phyloP scores from a whole-genome alignment of 805 yeast species.

The Ogataea henricii region DNA sequence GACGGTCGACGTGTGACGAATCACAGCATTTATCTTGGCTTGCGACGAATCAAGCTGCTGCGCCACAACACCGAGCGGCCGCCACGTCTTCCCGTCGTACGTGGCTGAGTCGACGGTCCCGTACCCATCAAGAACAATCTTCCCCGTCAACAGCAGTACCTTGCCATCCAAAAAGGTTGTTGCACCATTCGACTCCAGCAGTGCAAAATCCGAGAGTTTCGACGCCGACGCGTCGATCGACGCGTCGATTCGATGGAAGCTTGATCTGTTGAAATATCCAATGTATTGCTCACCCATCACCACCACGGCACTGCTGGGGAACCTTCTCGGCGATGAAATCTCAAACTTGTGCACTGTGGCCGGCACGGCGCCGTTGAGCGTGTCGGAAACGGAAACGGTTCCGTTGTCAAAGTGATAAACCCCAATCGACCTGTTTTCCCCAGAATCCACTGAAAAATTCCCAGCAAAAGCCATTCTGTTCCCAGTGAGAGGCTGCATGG shows the following conservation, averaged over 20 bases:
- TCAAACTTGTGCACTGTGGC: constrained; percentile 34
- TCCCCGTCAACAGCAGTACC: constrained; percentile 60
- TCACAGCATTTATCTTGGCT: constrained; percentile 32
- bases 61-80: constrained; percentile 58
- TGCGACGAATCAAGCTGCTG: constrained; percentile 26
- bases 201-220: constrained; percentile 44
- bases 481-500: constrained; percentile 48
- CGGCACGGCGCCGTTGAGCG: constrained; percentile 23
- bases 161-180: constrained; percentile 47
- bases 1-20: constrained; percentile 34
- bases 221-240: constrained; percentile 32
- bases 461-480: constrained; percentile 51
- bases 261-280: constrained; percentile 46
- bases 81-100: constrained; percentile 68
- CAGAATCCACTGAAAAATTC: constrained; percentile 41
- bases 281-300: constrained; percentile 43
- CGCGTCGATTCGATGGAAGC: constrained; percentile 48
- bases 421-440: constrained; percentile 44
- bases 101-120: constrained; percentile 64
- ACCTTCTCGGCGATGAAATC: constrained; percentile 20
- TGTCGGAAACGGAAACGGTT: constrained; percentile 19
- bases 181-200: constrained; percentile 35
- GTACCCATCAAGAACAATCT: constrained; percentile 46
- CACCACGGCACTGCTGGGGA: constrained; percentile 41
- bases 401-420: constrained; percentile 53